Base-by-base conservation (phyloP, 345 rosid genomes). In the Populus ilicifolia region DNA sequence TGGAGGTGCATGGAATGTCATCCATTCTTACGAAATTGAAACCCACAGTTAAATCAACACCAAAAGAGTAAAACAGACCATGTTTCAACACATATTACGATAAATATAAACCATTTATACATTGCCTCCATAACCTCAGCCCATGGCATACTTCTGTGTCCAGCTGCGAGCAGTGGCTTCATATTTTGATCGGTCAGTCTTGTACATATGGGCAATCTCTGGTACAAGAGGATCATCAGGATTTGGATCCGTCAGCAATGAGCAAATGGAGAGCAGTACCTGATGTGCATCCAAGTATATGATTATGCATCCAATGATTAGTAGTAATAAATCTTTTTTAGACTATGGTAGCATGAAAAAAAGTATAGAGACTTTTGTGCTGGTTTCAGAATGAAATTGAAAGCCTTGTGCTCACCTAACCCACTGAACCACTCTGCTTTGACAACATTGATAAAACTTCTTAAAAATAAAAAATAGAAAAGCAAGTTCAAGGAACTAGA, bases 111-210 rank as follows among this genome's bases (percentile, higher is more conserved):
- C 70, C 27, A 25, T 64, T 30, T 64, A 10, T 54, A 41, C 27
- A 64, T 44, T 43, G 50, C 23, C 56, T 39, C n/a, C 44, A 25
- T n/a, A 39, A 75, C 48, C 38, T 81, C 81, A 85, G 4, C 86
- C 88, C 86, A 85, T 85, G 64, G 86, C 84, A 83, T 83, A 85
- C 81, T 80, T 85, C 81, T 83, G 88, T 10, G 88, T 78, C 88
- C 88, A 83, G 81, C 88, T 83, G 41, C 88, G 81, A 39, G 85
- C 85, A 21, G 81, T 85, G 30, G 88, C 48, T 78, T 85, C 86
- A 43, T 85, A 82, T 73, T 83, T 85, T 33, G 81, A 70, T 35
- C 80, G 78, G 64, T 85, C 88, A 2, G 85, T 71, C 84, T 85
- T 85, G 41, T 83, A 85, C 88, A 80, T 85, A 71, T 85, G 88